Base-by-base conservation (phyloP, 208 protist genomes). In the Trypanosoma melophagium region DNA sequence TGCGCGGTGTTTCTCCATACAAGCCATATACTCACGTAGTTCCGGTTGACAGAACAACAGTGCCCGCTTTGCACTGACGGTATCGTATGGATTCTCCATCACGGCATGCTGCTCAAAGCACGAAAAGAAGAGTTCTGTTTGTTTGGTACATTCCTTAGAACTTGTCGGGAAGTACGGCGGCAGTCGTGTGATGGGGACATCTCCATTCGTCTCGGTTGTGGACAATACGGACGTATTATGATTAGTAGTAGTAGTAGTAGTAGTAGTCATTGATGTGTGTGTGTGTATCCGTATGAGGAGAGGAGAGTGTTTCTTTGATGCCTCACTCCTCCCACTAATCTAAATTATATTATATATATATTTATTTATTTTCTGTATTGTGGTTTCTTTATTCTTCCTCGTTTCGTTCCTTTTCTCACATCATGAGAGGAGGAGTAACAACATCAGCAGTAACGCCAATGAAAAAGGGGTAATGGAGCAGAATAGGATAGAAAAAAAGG, bases 81-180 rank as follows among this genome's bases (percentile, higher is more conserved):
- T 76, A 59, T 93, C 87, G n/a, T 58, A 75, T 0, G 76, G 74
- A 25, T 79, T 57, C 55, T 74, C 50, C 87, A 93, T 93, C 25
- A 88, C 55, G 24, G 87, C 87, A 49, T 88, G 74, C 47, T 82
- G 7, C 65, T 93, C 84, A 71, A 93, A 93, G 62, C 87, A 93
- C 3, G 71, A 42, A 57, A 93, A 93, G 65, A 93, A 93, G 17
- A 54, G 19, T 8, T 89, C 69, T 12, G 87, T 88, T 47, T 42
- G 55, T 31, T 60, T 50, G 0, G 64, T 47, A 74, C 87, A 93
- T 61, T 82, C 55, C 57, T 76, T 80, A 47, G 79, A 79, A 10
- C 69, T 77, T n/a, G 83, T 89, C 2, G 87, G 87, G 60, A 93
- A 93, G 79, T 91, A 93, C 7, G 17, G 71, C 9, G 87, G 87